Evolutionary conservation across 331 rosid species (phyloP).

Genomic region (Quercus lobata): DNA sequence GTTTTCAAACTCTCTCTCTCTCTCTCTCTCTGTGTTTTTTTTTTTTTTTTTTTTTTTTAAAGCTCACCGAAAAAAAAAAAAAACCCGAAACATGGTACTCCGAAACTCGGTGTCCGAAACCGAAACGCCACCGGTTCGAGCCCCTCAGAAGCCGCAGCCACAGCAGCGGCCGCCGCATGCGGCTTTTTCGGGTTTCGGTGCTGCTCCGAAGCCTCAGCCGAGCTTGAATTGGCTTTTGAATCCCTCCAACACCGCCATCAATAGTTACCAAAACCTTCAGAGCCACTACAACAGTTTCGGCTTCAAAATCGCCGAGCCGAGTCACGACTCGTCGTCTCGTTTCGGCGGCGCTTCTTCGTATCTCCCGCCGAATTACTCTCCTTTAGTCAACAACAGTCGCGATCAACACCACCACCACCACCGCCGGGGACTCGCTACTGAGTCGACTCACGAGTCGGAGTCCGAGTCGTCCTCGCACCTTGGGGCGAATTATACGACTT

Average conservation of each 20-base stretch:
- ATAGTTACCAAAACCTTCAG: not conserved
- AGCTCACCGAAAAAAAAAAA: not conserved
- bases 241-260: not conserved
- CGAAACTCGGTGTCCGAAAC: not conserved
- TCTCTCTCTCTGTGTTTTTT: not conserved
- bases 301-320: not conserved
- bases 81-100: slow-evolving; percentile 13
- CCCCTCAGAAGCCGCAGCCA: not conserved
- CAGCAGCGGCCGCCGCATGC: no score
- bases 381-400: no score
- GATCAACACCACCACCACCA: not conserved
- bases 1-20: not conserved
- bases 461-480: not conserved
- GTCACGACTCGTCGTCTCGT: no score
- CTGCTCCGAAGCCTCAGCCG: slow-evolving; percentile 14
- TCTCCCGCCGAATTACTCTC: no score
- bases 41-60: no score
- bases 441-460: not conserved
- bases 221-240: slow-evolving; percentile 26
- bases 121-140: not conserved
- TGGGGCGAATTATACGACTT: not conserved
- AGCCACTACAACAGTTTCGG: not conserved
- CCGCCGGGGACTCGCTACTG: not conserved
- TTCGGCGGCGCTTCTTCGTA: no score
- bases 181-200: not conserved